Evolutionary conservation across 139 green algal species (phyloP).

Genomic region (Chlorella sp.): DNA sequence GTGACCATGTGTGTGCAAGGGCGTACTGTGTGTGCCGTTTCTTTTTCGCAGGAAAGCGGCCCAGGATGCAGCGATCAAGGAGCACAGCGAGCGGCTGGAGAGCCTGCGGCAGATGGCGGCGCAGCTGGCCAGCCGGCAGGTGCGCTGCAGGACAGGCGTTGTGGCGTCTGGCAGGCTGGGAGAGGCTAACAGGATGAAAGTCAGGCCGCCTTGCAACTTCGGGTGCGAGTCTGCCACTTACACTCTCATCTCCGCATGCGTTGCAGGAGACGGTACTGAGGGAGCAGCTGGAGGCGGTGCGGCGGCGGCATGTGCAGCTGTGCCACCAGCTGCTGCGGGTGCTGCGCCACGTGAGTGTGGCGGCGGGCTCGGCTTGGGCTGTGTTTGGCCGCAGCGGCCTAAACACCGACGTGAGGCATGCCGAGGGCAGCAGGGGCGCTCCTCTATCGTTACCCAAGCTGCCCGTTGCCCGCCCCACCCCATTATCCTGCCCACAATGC

Average conservation of each 20-base stretch:
- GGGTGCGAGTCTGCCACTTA: no score
- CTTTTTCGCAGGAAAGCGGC: conserved; percentile 22
- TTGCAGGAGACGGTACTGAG: conserved; percentile 29
- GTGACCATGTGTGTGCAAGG: no score
- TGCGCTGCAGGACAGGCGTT: conserved; percentile 19
- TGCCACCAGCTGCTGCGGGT: conserved; percentile 41
- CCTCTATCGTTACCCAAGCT: no score
- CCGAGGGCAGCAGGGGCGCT: no score
- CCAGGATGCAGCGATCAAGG: conserved; percentile 53
- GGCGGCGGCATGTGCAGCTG: conserved; percentile 37
- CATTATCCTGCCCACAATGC: not conserved
- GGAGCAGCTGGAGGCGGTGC: conserved; percentile 41
- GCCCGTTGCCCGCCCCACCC: no score
- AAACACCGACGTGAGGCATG: no score
- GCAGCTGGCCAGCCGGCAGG: conserved; percentile 35
- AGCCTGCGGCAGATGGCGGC: conserved; percentile 28
- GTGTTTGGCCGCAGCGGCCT: no score
- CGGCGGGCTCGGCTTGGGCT: not conserved
- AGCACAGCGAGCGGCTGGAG: conserved; percentile 51
- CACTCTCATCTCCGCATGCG: not conserved
- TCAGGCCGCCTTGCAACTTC: no score
- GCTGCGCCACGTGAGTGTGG: conserved; percentile 21
- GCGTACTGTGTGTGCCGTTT: no score
- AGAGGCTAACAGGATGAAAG: no score
- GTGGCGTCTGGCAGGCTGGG: no score